Percentiles rank a stretch among this genome's conserved stretches.
These are phyloP conservation scores for Tolypocladium ophioglossoides DNA, from an alignment of 2,329 filamentous ascomycete genomes.

Conservation along the genomic window DNA sequence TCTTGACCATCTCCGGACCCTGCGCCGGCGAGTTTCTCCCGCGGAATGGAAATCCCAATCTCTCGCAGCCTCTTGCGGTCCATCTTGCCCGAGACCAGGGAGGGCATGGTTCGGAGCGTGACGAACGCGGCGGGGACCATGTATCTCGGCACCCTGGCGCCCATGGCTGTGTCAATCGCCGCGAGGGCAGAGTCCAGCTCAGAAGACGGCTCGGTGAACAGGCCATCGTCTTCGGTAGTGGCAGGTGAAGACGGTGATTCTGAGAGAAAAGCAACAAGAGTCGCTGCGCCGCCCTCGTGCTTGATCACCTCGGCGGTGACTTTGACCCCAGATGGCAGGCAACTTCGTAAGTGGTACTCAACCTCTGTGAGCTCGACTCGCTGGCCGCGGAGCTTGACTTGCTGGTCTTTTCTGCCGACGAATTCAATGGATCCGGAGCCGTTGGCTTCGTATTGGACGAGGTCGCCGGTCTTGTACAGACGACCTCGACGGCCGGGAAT, in stretches of 20 bases:
- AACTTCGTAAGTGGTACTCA: constrained; percentile 36
- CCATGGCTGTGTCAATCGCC: constrained; percentile 19
- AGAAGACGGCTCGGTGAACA: constrained; percentile 18
- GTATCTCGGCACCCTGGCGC: constrained; percentile 28
- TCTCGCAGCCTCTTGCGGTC: constrained; percentile 38
- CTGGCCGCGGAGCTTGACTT: constrained; percentile 57
- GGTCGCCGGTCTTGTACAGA: constrained; percentile 50
- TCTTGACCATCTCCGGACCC: constrained; percentile 9
- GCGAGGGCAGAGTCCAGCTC: constrained; percentile 20
- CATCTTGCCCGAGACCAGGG: constrained; percentile 37
- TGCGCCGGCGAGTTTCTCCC: constrained; percentile 26
- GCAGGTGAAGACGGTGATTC: constrained; percentile 11
- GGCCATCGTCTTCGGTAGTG: constrained; percentile 5
- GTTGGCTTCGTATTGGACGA: constrained; percentile 42
- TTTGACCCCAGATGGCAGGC: constrained; percentile 29
- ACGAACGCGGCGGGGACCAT: constrained; percentile 39
- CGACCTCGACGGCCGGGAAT: constrained; percentile 28
- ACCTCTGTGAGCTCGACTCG: constrained; percentile 50
- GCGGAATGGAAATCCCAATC: constrained; percentile 28
- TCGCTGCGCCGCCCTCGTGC: constrained; percentile 31
- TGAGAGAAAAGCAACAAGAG: constrained; percentile 34
- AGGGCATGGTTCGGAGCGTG: constrained; percentile 32
- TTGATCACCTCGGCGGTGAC: constrained; percentile 39
- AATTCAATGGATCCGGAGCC: constrained; percentile 44
- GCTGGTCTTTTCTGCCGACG: constrained; percentile 55